Evolutionary conservation across 768 basidiomycete species (phyloP), one percentile per base, ranked within the genome.

Genomic region (Amanita polypyramis): DNA sequence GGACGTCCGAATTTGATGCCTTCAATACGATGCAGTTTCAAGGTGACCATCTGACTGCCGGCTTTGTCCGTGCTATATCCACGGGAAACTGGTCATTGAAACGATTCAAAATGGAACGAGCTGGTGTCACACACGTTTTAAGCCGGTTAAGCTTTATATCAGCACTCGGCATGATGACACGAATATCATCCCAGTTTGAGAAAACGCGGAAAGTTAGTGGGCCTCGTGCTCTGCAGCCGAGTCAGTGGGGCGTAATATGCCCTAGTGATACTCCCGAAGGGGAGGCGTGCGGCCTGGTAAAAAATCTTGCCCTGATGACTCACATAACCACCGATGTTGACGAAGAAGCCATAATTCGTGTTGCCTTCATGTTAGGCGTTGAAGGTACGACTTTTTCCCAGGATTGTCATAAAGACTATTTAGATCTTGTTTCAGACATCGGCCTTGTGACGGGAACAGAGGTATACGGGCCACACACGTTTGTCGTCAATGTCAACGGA

Each of bases 71-170:
- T 47, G 94, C 96, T 21, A 97, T 99, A 52, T 96, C 94, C 7
- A 99, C 96, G 0, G 96, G 96, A 8, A 99, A 99, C 60, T 99
- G 96, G 96, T 92, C 90, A 8, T 71, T 99, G 43, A 98, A 97
- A 65, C 88, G 96, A 44, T 98, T 99, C 77, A 95, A 94, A 70
- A 98, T 98, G 88, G 95, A 98, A 61, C 81, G 96, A 29, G 96
- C 96, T 0, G 96, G 96, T 27, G 92, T 99, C 39, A 99, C 96
- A 0, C 96, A 99, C 61, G 96, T 99, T 54, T 79, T 99, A 20
- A 92, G 87, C 58, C 82, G 96, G 35, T 70, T 99, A 43, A 89
- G 85, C 60, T 99, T 95, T 73, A 96, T 99, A 62, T 88, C 91
- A 48, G 96, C 96, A 1, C 74, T 99, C 12, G 96, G 96, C 12